These are phyloP conservation scores for Aspergillus chevalieri DNA, from an alignment of 2,329 filamentous ascomycete genomes.

Conservation along the genomic window DNA sequence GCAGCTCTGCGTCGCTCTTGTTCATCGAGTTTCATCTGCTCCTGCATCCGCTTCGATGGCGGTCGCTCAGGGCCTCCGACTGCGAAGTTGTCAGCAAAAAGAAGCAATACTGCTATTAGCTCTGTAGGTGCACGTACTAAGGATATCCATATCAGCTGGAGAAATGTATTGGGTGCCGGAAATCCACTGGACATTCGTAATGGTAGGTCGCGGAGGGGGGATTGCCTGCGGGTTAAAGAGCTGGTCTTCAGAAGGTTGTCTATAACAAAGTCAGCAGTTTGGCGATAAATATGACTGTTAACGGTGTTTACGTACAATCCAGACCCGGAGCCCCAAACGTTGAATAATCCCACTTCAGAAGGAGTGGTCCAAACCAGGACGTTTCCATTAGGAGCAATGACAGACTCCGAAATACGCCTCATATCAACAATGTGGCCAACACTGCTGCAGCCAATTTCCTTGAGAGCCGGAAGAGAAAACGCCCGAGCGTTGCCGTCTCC, in stretches of 20 bases:
- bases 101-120: constrained; percentile 2
- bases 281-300: background rate
- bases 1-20: constrained; percentile 44
- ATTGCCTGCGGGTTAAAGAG: constrained; percentile 71
- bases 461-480: constrained; percentile 80
- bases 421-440: constrained; percentile 65
- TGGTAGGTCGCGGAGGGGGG: constrained; percentile 78
- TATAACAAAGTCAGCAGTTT: constrained; percentile 21
- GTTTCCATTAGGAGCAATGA: constrained; percentile 71
- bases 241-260: constrained; percentile 56
- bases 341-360: constrained; percentile 75
- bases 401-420: constrained; percentile 61
- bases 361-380: constrained; percentile 85
- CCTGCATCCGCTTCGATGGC: constrained; percentile 80
- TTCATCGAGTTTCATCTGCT: constrained; percentile 69
- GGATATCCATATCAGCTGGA: constrained; percentile 75
- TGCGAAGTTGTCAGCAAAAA: constrained; percentile 15
- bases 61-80: constrained; percentile 82
- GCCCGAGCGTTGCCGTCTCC: constrained; percentile 73
- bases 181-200: constrained; percentile 94
- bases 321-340: constrained; percentile 73
- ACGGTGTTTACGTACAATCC: constrained; percentile 47
- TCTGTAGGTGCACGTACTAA: constrained; percentile 47
- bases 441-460: constrained; percentile 67
- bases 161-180: constrained; percentile 89